Evolutionary conservation across 306 rosid genomes (phyloP).

Genomic region (Cucurbita argyrosperma): DNA sequence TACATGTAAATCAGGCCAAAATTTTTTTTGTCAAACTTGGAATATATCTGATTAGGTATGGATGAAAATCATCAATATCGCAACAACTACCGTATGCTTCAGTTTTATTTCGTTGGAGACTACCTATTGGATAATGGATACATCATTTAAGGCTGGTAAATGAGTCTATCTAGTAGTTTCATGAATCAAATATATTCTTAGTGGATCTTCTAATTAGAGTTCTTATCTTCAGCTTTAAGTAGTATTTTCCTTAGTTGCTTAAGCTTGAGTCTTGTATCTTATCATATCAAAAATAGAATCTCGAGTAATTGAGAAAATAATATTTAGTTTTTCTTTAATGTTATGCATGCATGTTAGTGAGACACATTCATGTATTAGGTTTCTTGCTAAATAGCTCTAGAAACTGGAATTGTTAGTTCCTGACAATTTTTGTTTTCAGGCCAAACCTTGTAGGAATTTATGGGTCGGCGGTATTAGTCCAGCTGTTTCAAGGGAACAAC

Average conservation of each 20-base stretch:
- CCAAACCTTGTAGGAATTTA: slow-evolving; percentile 67
- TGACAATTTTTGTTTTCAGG: slow-evolving; percentile 37
- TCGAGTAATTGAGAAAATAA: background rate
- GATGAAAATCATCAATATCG: background rate
- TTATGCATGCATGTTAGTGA: background rate
- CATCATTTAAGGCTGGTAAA: background rate
- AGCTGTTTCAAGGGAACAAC: slow-evolving; percentile 60
- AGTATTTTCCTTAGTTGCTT: background rate
- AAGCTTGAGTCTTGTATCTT: background rate
- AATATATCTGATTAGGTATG: background rate
- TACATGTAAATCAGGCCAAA: background rate
- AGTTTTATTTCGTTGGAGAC: background rate
- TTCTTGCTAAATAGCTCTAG: background rate
- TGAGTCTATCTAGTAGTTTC: background rate
- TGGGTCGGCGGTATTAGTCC: slow-evolving; percentile 98
- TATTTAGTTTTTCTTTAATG: background rate
- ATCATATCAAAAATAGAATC: background rate
- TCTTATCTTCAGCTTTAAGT: background rate
- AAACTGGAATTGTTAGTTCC: slow-evolving; percentile 1
- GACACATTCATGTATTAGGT: background rate
- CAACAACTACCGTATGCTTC: background rate
- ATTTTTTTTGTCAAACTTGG: background rate
- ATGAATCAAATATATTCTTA: background rate
- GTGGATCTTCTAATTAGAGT: background rate
- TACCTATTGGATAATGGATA: background rate